A percentile compares a stretch with the other conserved stretches of the same genome.
phyloP scores from a whole-genome alignment of 768 basidiomycete species.

The Tulasnella sp. region DNA sequence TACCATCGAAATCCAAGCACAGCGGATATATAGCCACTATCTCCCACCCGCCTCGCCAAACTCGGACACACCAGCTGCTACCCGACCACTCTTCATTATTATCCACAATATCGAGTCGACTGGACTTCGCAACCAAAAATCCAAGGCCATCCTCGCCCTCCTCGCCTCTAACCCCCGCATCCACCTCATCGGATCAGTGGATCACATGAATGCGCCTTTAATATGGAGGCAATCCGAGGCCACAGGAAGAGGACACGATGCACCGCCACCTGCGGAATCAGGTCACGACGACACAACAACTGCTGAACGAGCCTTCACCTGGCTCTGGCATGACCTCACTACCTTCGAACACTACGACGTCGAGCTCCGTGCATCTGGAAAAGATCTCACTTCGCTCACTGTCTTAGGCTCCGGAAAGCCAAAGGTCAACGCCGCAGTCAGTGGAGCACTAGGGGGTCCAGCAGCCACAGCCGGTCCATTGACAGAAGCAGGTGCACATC shows the following conservation, averaged over 20 bases:
- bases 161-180: conserved; percentile 66
- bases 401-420: conserved; percentile 27
- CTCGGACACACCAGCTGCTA: conserved; percentile 14
- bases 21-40: conserved; percentile 57
- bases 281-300: conserved; percentile 15
- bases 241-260: conserved; percentile 34
- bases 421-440: conserved; percentile 28
- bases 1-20: conserved; percentile 50
- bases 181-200: conserved; percentile 75
- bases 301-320: conserved; percentile 31
- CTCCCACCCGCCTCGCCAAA: conserved; percentile 21
- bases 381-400: conserved; percentile 30
- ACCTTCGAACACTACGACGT: conserved; percentile 74
- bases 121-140: conserved; percentile 50
- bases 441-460: conserved; percentile 24
- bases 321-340: conserved; percentile 86
- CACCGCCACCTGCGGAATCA: not conserved
- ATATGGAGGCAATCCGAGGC: conserved; percentile 73
- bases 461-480: conserved; percentile 25
- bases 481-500: conserved; percentile 66
- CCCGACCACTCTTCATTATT: conserved; percentile 56
- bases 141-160: conserved; percentile 55
- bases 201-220: conserved; percentile 74
- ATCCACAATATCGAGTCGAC: conserved; percentile 85
- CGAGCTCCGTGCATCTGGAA: conserved; percentile 38